Base-by-base conservation (phyloP, 345 rosid species). In the Gossypioides kirkii region DNA sequence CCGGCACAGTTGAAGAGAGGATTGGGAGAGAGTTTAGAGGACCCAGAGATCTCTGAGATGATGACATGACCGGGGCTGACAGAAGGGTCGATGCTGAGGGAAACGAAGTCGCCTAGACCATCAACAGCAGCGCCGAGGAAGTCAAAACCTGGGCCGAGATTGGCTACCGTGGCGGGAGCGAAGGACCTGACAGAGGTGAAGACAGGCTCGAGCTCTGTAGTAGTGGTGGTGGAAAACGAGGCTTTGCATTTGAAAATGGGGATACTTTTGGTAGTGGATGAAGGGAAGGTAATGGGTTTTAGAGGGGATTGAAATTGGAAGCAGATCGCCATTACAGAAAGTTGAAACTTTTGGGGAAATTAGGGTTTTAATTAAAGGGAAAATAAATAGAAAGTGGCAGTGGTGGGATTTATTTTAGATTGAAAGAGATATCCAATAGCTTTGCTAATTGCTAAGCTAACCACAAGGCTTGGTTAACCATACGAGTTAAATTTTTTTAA, bases 121-220 rank as follows among this genome's bases (percentile, higher is more conserved):
- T 91, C 98, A 49, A 94, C 96, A 69, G 97, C 94, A 73, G 91
- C 88, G 9, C 97, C 98, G 2, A 94, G 82, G 84, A 91, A 90
- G 80, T 94, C 98, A 67, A 90, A 94, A 6, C 98, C 91, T 8
- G 96, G 98, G 45, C 96, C 97, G 13, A 94, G 87, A 73, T 90
- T 94, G 72, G 97, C 97, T 4, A 94, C 88, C 25, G 97, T 94
- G 26, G 98, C 97, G 1, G 97, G 97, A 0, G 96, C 98, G 72
- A 91, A 93, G 43, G 97, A 79, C 67, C 78, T 86, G 78, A 94
- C 96, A 70, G 94, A 90, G 66, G 88, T 77, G 85, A 80, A 94
- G 26, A 90, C 76, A 14, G 96, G 96, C 17, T 88, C 84, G 11
- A 94, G 92, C 66, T 91, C 96, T 25, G 86, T 7, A 32, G 43